A percentile compares a stretch with the other conserved stretches of the same genome.
Evolutionary conservation across 2,329 filamentous ascomycete genomes (phyloP).

Genomic region (Arachnomyces sp.): DNA sequence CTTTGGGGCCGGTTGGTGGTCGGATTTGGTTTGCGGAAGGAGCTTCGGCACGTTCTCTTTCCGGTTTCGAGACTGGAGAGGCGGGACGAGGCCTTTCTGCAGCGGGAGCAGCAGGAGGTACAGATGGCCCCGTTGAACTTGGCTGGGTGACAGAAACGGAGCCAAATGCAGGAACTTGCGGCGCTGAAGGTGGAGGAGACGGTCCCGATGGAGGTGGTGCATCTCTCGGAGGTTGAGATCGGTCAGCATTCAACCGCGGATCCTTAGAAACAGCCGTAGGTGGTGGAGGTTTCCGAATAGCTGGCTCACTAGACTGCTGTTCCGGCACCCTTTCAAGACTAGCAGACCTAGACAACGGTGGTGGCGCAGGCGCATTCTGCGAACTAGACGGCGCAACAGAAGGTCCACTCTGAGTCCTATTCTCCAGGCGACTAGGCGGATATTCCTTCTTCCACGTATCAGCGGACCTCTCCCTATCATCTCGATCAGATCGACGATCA

Average conservation of each 20-base stretch:
- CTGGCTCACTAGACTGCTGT: conserved; percentile 16
- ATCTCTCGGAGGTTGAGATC: conserved; percentile 23
- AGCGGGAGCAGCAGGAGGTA: conserved; percentile 18
- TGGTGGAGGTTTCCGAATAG: too few species aligned
- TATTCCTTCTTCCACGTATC: conserved; percentile 34
- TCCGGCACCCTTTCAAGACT: conserved; percentile 19
- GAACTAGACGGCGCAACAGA: too few species aligned
- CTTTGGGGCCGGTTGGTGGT: conserved; percentile 38
- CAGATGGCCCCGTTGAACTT: conserved; percentile 11
- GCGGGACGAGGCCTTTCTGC: conserved; percentile 1
- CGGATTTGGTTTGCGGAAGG: conserved; percentile 20
- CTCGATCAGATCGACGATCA: conserved; percentile 21
- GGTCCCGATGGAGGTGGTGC: conserved; percentile 20
- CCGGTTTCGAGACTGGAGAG: neutral
- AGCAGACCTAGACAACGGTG: conserved; percentile 10
- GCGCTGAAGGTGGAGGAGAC: conserved; percentile 31
- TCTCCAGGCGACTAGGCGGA: conserved; percentile 25
- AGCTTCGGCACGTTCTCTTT: conserved; percentile 20
- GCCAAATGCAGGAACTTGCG: conserved; percentile 37
- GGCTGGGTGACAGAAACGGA: conserved; percentile 26
- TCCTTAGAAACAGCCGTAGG: too few species aligned
- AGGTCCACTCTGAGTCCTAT: conserved; percentile 8
- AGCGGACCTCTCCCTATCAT: conserved; percentile 19
- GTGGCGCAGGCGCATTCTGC: too few species aligned
- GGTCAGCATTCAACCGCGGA: conserved; percentile 6